A percentile compares a stretch with the other conserved stretches of the same genome.
These are phyloP conservation scores for Penicillium lagena DNA, from an alignment of 495 filamentous ascomycete genomes.

Conservation along the genomic window DNA sequence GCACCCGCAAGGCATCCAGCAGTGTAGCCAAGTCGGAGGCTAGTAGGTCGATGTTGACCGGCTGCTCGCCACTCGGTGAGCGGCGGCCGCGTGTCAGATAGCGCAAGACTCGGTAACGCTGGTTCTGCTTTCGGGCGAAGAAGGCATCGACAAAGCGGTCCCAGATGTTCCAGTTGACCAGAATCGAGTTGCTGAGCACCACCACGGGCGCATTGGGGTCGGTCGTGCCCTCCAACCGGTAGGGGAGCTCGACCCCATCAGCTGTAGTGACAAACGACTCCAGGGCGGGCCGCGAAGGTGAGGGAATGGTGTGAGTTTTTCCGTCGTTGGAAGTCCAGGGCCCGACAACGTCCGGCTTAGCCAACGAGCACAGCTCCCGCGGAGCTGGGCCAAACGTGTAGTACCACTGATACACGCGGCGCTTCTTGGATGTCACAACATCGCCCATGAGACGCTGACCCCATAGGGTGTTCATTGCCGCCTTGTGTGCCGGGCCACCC, in stretches of 20 bases:
- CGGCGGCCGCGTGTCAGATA: constrained; percentile 63
- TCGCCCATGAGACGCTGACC: constrained; percentile 46
- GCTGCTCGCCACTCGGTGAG: constrained; percentile 33
- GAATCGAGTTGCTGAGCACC: constrained; percentile 68
- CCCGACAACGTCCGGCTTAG: constrained; percentile 24
- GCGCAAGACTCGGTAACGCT: constrained; percentile 62
- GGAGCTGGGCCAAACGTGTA: constrained; percentile 73
- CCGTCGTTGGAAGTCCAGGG: constrained; percentile 49
- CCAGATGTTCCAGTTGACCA: constrained; percentile 71
- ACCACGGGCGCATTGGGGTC: constrained; percentile 60
- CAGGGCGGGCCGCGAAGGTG: constrained; percentile 47
- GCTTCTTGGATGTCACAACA: constrained; percentile 47
- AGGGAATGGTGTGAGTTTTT: constrained; percentile 44
- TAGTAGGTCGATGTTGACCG: constrained; percentile 56
- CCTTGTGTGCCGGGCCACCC: constrained; percentile 54
- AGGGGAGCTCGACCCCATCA: constrained; percentile 62
- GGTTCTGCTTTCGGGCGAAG: constrained; percentile 50
- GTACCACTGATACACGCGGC: constrained; percentile 61
- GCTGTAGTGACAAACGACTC: constrained; percentile 58
- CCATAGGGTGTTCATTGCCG: constrained; percentile 53
- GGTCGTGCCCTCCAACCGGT: constrained; percentile 66
- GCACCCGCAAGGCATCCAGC: constrained; percentile 52
- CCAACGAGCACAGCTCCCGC: constrained; percentile 51
- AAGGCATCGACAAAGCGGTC: constrained; percentile 58
- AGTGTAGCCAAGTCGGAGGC: constrained; percentile 56